Evolutionary conservation across 106 monocot species (phyloP), one percentile per base, ranked within the genome.

Genomic region (Dendrobium chrysotoxum): DNA sequence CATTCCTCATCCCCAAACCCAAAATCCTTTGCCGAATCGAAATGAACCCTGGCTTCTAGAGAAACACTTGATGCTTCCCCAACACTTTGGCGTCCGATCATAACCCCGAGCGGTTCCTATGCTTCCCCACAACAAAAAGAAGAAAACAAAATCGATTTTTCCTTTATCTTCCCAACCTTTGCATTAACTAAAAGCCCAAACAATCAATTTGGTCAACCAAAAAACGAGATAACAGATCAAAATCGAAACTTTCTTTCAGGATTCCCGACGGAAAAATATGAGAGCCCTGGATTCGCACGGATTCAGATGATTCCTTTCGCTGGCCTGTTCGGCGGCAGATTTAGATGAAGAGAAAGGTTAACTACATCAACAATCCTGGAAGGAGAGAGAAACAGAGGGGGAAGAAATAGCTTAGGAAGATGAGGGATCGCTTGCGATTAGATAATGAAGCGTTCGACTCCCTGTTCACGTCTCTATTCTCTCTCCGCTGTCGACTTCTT

Each of bases 1-100:
- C 83, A 79, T 83, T 79, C 78, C 79, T 83, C 83, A 83, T 83
- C 41, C 79, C 83, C 53, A 79, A 78, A 38, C 47, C 53, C 82
- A 3, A 77, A 74, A 74, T 74, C 41, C 74, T 42, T 74, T 20
- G n/a, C 74, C 31, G 40, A 74, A 74, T 40, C 42, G 0, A 21
- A 74, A 74, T 41, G 42, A 76, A 76, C 44, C 25, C 39, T 76
- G 12, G 23, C 47, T 2, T 40, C 26, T 26, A 13, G 11, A 23
- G 47, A 76, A 50, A 23, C 45, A 9, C 74, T 74, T 74, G 25
- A 45, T 46, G 26, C 47, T 47, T 50, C 23, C 46, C 45, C 47
- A 45, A 12, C 8, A 26, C 28, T 76, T 76, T 47, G 76, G 2
- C 76, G n/a, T n/a, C 45, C 23, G 47, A 76, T 47, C 76, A 76